A percentile compares a stretch with the other conserved stretches of the same genome.
These are phyloP conservation scores for Ceratocystis papillata DNA, from an alignment of 2,329 filamentous ascomycete genomes.

Conservation along the genomic window DNA sequence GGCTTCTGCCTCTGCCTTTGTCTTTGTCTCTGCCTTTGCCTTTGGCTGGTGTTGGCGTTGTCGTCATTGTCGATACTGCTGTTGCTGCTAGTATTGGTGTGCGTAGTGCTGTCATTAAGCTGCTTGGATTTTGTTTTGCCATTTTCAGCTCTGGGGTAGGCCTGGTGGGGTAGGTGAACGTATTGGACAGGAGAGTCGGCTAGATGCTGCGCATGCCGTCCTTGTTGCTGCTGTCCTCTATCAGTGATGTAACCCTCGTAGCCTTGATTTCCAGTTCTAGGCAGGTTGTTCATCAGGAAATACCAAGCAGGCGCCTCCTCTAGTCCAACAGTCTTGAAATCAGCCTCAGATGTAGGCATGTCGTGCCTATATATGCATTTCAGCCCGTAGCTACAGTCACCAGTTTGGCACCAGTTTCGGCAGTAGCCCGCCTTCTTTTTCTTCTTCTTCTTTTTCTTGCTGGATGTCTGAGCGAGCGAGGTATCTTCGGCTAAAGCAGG, in stretches of 20 bases:
- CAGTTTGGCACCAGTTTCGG: slow-evolving; percentile 40
- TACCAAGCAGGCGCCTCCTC: slow-evolving; percentile 38
- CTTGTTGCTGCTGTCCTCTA: neutral
- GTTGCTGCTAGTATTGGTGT: no score
- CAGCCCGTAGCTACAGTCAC: slow-evolving; percentile 38
- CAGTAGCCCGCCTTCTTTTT: slow-evolving; percentile 30
- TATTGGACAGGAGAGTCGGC: neutral
- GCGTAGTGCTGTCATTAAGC: no score
- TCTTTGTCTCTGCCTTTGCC: neutral
- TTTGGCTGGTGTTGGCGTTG: neutral
- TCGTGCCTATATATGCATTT: slow-evolving; percentile 38
- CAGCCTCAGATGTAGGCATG: slow-evolving; percentile 38
- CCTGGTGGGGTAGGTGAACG: neutral
- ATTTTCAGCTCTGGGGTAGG: no score
- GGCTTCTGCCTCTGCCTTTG: neutral
- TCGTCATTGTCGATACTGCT: neutral
- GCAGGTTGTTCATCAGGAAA: slow-evolving; percentile 17
- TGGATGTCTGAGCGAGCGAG: no score
- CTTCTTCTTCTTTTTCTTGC: neutral
- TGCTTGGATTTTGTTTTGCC: no score
- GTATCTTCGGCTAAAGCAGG: slow-evolving; percentile 25
- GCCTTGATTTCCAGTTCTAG: neutral
- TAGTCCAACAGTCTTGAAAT: slow-evolving; percentile 37
- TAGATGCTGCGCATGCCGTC: neutral
- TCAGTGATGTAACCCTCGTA: neutral